phyloP scores from a whole-genome alignment of 2,329 filamentous ascomycete genomes.

The Lasiodiplodia hormozganensis region DNA sequence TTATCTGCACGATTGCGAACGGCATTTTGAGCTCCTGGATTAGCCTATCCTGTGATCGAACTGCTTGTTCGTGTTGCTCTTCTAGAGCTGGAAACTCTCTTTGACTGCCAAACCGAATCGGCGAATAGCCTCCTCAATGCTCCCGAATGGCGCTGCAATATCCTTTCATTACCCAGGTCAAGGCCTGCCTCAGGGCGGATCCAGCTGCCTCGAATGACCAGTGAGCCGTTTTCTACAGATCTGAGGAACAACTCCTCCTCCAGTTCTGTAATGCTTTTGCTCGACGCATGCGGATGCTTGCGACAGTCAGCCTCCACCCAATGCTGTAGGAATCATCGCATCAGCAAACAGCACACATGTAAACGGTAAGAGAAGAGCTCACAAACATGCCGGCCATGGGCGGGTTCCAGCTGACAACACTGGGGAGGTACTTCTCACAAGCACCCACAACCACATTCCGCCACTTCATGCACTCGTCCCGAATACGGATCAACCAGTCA shows the following conservation, averaged over 20 bases:
- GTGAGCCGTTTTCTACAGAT: conserved; percentile 76
- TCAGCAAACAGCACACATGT: conserved; percentile 22
- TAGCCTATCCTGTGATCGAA: too few species aligned
- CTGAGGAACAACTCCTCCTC: conserved; percentile 87
- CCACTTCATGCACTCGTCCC: conserved; percentile 79
- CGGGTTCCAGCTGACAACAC: conserved; percentile 77
- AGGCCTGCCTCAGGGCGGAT: conserved; percentile 77
- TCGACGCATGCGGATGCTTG: conserved; percentile 67
- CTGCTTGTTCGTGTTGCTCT: too few species aligned
- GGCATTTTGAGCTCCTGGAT: too few species aligned
- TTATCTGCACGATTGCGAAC: too few species aligned
- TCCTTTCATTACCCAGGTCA: conserved; percentile 9
- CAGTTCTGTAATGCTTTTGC: conserved; percentile 63
- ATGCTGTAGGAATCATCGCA: conserved; percentile 53
- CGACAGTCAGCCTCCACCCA: conserved; percentile 75
- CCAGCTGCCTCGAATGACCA: conserved; percentile 87
- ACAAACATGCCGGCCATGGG: conserved; percentile 95
- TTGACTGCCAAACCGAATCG: conserved; percentile 78
- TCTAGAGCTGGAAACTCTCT: conserved; percentile 60
- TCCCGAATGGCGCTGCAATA: conserved; percentile 65
- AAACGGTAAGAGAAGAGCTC: conserved; percentile 50
- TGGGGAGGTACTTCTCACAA: conserved; percentile 79
- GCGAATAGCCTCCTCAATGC: conserved; percentile 58
- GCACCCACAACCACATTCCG: conserved; percentile 79
- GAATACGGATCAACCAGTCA: conserved; percentile 84